Percentiles rank a stretch among this genome's conserved stretches.
phyloP scores from a whole-genome alignment of 2,329 filamentous ascomycete species.

The Epichloe gansuensis region DNA sequence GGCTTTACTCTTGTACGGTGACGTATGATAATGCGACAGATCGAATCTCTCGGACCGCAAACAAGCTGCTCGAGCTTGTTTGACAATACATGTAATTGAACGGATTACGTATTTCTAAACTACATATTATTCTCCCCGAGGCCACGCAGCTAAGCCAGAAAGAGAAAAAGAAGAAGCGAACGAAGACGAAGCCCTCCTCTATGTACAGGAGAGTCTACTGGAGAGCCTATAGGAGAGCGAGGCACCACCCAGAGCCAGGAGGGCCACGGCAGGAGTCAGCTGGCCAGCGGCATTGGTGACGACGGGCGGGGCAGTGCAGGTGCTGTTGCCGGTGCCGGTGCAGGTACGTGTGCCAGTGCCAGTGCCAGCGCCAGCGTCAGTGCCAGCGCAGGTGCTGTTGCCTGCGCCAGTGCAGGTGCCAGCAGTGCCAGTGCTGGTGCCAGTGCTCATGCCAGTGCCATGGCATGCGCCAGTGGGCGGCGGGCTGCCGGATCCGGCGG shows the following conservation, averaged over 20 bases:
- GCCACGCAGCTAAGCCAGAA: neutral
- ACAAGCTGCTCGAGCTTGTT: too few species aligned
- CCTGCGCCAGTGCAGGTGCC: neutral
- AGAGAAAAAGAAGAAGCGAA: neutral
- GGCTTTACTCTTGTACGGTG: too few species aligned
- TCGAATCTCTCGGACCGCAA: too few species aligned
- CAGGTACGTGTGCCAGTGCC: neutral
- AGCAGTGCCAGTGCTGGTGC: too few species aligned
- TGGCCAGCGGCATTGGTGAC: slow-evolving; percentile 12
- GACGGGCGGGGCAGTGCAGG: slow-evolving; percentile 1
- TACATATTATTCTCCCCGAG: slow-evolving; percentile 21
- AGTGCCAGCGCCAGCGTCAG: neutral
- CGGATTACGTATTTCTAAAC: slow-evolving; percentile 9
- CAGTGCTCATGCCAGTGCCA: neutral
- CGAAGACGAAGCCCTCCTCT: neutral
- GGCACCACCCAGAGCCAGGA: slow-evolving; percentile 15
- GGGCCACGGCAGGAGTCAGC: slow-evolving; percentile 11
- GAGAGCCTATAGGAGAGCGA: slow-evolving; percentile 10
- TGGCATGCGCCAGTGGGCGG: neutral
- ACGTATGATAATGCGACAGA: too few species aligned
- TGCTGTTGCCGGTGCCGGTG: neutral
- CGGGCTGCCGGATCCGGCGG: neutral
- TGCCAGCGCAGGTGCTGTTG: neutral
- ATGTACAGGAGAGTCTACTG: slow-evolving; percentile 11
- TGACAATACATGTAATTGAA: too few species aligned